These are phyloP conservation scores for Yamadazyma diddensiae DNA, from an alignment of 1,139 yeast genomes.

Conservation along the genomic window DNA sequence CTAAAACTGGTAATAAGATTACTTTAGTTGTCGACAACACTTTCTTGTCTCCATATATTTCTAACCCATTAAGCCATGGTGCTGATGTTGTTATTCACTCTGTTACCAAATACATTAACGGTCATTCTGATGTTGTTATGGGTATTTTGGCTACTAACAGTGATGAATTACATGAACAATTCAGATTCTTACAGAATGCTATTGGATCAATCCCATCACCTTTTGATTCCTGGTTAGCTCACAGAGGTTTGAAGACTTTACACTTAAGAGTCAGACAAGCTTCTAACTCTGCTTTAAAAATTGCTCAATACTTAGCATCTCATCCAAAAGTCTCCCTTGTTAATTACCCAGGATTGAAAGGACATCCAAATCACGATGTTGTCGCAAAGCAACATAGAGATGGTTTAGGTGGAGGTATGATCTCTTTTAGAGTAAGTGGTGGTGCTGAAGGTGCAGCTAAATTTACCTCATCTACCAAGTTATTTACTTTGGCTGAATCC, in stretches of 20 bases:
- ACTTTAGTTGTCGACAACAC: conserved; percentile 87
- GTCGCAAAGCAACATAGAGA: conserved; percentile 78
- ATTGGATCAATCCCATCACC: conserved; percentile 89
- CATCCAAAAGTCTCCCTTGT: conserved; percentile 60
- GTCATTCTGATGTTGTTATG: conserved; percentile 89
- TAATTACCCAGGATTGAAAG: conserved; percentile 77
- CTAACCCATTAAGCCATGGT: conserved; percentile 79
- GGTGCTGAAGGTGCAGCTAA: conserved; percentile 74
- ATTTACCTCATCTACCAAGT: conserved; percentile 70
- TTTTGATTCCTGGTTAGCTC: conserved; percentile 90
- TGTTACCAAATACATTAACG: conserved; percentile 87
- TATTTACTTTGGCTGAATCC: conserved; percentile 86
- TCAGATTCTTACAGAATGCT: conserved; percentile 82
- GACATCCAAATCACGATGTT: conserved; percentile 62
- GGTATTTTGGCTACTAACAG: conserved; percentile 77
- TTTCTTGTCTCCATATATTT: conserved; percentile 87
- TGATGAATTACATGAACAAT: conserved; percentile 57
- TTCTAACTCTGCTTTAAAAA: conserved; percentile 59
- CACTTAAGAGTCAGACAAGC: conserved; percentile 79
- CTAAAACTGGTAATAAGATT: conserved; percentile 46
- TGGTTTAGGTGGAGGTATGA: conserved; percentile 89
- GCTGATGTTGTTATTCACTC: conserved; percentile 89
- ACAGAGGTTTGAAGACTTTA: conserved; percentile 86
- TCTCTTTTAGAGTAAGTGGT: conserved; percentile 81
- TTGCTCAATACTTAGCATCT: conserved; percentile 62